These are phyloP conservation scores for Aspergillus oerlinghausenensis DNA, from an alignment of 2,329 filamentous ascomycete genomes.

Conservation along the genomic window DNA sequence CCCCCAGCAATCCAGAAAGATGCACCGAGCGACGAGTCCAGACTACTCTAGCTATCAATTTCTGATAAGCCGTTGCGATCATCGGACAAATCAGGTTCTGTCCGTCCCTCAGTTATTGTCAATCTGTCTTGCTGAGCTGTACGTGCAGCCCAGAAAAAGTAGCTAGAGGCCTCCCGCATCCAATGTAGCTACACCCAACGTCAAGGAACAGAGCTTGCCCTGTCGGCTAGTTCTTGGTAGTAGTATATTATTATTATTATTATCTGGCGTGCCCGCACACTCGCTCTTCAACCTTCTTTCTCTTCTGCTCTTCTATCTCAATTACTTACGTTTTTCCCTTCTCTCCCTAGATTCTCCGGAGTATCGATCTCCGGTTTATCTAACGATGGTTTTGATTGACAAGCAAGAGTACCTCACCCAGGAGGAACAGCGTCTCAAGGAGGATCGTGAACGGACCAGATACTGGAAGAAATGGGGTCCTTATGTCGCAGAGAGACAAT, in stretches of 20 bases:
- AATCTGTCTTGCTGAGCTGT: not conserved
- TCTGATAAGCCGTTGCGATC: not conserved
- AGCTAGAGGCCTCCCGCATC: not conserved
- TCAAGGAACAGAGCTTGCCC: not conserved
- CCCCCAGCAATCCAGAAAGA: not conserved
- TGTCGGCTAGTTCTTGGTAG: not conserved
- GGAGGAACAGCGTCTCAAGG: constrained; percentile 83
- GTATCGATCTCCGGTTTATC: not conserved
- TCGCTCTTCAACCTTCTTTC: not conserved
- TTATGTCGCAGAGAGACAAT: constrained; percentile 89
- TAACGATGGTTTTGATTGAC: constrained; percentile 80
- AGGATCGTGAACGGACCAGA: constrained; percentile 75
- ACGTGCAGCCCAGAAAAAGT: no score
- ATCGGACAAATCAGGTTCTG: not conserved
- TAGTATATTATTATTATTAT: not conserved
- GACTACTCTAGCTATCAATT: not conserved
- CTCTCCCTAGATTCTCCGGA: not conserved
- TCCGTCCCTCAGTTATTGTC: not conserved
- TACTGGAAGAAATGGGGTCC: constrained; percentile 99
- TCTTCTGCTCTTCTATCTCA: not conserved
- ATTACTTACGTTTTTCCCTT: not conserved
- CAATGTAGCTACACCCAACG: not conserved
- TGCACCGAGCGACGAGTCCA: not conserved
- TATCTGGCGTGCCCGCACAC: not conserved
- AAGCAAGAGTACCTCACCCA: constrained; percentile 80